These are phyloP conservation scores for Ambrosiella beaveri DNA, from an alignment of 2,329 filamentous ascomycete species.

Conservation along the genomic window DNA sequence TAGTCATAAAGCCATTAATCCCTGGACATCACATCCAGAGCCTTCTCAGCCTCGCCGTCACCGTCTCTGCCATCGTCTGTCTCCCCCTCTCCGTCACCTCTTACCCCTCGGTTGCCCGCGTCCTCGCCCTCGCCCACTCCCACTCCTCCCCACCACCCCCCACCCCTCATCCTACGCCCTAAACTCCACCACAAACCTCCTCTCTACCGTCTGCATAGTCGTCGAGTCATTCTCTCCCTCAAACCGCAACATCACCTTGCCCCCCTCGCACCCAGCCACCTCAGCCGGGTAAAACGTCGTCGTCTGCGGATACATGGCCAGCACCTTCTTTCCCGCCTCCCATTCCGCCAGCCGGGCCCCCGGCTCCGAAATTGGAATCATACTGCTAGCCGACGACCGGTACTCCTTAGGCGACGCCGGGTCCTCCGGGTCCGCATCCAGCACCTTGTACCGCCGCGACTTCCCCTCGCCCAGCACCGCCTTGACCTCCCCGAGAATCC, in stretches of 20 bases:
- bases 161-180: constrained; percentile 18
- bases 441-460: constrained; percentile 59
- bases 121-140: background rate
- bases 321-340: constrained; percentile 51
- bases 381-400: constrained; percentile 52
- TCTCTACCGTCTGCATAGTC: constrained; percentile 58
- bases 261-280: constrained; percentile 43
- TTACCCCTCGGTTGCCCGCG: background rate
- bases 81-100: background rate
- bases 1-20: no score
- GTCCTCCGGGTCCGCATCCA: constrained; percentile 62
- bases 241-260: constrained; percentile 51
- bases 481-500: constrained; percentile 64
- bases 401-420: constrained; percentile 45
- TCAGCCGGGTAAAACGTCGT: constrained; percentile 77
- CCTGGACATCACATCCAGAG: background rate
- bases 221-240: constrained; percentile 62
- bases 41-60: background rate
- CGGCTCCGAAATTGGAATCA: constrained; percentile 56
- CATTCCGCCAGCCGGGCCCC: constrained; percentile 36
- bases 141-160: background rate
- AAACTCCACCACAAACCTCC: constrained; percentile 62
- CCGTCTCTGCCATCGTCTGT: background rate
- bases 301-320: constrained; percentile 67
- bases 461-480: constrained; percentile 61